Base-by-base conservation (phyloP, 1,139 yeast genomes). In the Hyphopichia buzzinii region DNA sequence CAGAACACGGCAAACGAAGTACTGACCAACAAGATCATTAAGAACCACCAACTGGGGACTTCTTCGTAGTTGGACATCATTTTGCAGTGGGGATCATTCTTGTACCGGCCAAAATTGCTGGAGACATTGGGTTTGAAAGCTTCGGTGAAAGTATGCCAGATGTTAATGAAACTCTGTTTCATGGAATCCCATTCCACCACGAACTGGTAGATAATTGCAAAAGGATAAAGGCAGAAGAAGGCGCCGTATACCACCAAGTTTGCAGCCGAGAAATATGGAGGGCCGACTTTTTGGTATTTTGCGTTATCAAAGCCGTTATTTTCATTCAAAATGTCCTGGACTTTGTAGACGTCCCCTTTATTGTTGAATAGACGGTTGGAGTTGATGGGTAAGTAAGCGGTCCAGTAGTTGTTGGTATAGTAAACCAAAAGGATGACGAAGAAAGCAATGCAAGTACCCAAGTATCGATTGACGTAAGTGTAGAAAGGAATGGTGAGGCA, bases 251-350 rank as follows among this genome's bases (percentile, higher is more conserved):
- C 44, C 4, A 68, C 69, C 39, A 68, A 52, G 45, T 64, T 67
- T 1, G 72, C 74, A 4, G 74, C 74, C 25, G 64, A 51, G 39
- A 65, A 68, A 42, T 67, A 69, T 8, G 74, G 74, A 6, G 75
- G 74, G 0, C 74, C 74, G 30, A 62, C 55, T 24, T 57, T 29
- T 33, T 49, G 43, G 42, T 67, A 67, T 37, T 59, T 62, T 4
- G 40, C 40, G 26, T 55, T 38, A 41, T 64, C 69, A 41, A 69
- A 63, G 28, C 48, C 46, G 43, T 57, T 64, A 3, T 59, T 47
- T 1, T 52, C 58, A 40, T 59, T 56, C 37, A 68, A 46, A 25
- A 69, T 63, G 32, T 56, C 52, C 28, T 58, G 64, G 10, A 67
- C 62, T 26, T 62, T 52, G 39, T 63, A 67, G 3, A 60, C 52